These are phyloP conservation scores for Anthracocystis walkeri DNA, from an alignment of 1,284 basidiomycete species.

Conservation along the genomic window DNA sequence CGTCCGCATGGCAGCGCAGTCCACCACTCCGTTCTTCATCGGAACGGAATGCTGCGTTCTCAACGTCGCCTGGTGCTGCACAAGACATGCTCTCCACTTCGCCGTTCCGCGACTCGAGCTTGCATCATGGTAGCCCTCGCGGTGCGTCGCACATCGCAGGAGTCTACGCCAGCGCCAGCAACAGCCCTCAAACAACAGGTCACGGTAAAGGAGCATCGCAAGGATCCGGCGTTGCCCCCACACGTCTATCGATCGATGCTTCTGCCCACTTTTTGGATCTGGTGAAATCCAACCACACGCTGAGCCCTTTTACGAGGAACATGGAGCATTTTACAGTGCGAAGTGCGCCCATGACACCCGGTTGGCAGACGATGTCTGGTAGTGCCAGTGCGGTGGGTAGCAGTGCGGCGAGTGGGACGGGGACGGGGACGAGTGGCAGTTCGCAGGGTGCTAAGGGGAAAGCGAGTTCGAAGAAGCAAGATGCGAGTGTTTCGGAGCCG, in stretches of 20 bases:
- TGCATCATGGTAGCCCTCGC: conserved; percentile 33
- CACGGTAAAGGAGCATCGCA: conserved; percentile 16
- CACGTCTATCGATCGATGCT: conserved; percentile 47
- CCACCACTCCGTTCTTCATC: conserved; percentile 20
- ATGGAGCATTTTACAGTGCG: conserved; percentile 65
- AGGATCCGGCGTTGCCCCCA: conserved; percentile 17
- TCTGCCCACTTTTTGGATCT: conserved; percentile 62
- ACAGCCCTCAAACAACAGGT: conserved; percentile 32
- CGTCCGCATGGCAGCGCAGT: conserved; percentile 31
- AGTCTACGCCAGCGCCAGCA: conserved; percentile 27
- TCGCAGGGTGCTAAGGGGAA: conserved; percentile 29
- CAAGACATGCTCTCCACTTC: conserved; percentile 46
- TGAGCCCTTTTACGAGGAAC: conserved; percentile 62
- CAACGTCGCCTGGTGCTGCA: conserved; percentile 28
- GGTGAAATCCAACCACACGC: conserved; percentile 63
- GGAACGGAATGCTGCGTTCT: conserved; percentile 22
- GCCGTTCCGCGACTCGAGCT: conserved; percentile 43
- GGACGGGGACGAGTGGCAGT: conserved; percentile 42
- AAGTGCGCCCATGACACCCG: conserved; percentile 60
- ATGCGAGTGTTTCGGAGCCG: conserved; percentile 3
- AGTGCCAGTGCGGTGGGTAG: conserved; percentile 42
- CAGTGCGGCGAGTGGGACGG: conserved; percentile 47
- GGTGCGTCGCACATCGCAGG: conserved; percentile 20
- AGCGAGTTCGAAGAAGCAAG: not conserved
- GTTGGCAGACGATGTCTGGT: conserved; percentile 35